Evolutionary conservation across 495 filamentous ascomycete species (phyloP).

Genomic region (Hypoxylon fuscum): DNA sequence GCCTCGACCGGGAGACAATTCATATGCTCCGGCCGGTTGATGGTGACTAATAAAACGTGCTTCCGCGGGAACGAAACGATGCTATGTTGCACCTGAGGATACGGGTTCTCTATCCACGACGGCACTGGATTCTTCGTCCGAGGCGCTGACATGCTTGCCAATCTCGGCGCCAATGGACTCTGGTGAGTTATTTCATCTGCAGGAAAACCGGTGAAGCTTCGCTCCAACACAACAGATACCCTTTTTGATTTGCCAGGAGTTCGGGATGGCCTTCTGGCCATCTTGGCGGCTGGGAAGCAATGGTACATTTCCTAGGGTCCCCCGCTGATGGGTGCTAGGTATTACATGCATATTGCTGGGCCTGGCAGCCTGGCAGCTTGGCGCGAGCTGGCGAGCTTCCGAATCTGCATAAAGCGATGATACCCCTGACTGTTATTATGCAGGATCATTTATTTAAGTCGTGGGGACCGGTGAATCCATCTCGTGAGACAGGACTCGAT

Average conservation of each 20-base stretch:
- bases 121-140: too few relatives aligned
- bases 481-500: constrained; percentile 8
- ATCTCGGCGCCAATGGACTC: constrained; percentile 3
- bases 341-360: constrained; percentile 4
- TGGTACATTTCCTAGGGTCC: constrained; percentile 12
- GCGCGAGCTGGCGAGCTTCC: constrained; percentile 19
- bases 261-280: not conserved
- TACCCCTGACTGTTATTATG: constrained; percentile 9
- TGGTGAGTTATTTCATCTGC: too few relatives aligned
- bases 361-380: not conserved
- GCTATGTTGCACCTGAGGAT: too few relatives aligned
- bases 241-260: too few relatives aligned
- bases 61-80: too few relatives aligned
- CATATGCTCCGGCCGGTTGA: too few relatives aligned
- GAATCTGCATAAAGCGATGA: constrained; percentile 21
- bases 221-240: too few relatives aligned
- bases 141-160: too few relatives aligned
- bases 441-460: constrained; percentile 13
- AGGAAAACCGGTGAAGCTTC: too few relatives aligned
- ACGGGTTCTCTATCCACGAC: too few relatives aligned
- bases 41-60: too few relatives aligned
- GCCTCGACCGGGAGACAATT: too few relatives aligned
- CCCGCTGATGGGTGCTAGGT: not conserved
- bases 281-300: not conserved
- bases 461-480: constrained; percentile 5